Evolutionary conservation across 352 stramenopile species (phyloP), one percentile per base, ranked within the genome.

Genomic region (Phytophthora citrophthora): DNA sequence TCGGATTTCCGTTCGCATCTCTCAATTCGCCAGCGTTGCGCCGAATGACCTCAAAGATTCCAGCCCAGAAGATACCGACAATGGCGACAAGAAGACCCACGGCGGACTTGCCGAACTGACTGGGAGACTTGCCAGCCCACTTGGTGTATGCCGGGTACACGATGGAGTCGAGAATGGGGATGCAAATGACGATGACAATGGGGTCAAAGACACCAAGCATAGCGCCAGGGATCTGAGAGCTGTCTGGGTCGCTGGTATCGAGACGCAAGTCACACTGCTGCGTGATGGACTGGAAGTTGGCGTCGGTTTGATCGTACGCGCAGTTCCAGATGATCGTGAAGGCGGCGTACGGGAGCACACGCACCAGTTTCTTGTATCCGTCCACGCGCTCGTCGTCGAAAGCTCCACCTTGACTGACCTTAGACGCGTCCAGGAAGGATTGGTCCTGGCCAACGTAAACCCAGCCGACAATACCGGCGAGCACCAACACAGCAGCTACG

Each of bases 301-400:
- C 82, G 41, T 88, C 76, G 0, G 69, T 82, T 61, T 91, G 82
- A 63, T 91, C 79, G 55, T 91, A 87, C 5, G 70, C 74, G 18
- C 72, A 83, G 4, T 86, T 47, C 82, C 82, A 90, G 18, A 88
- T 81, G 41, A 88, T 84, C 1, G 69, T 88, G 61, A 86, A 86
- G 0, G 76, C 63, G 8, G 77, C 62, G 52, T 81, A 86, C 13
- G 80, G 80, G 0, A 89, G 53, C 8, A 86, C 67, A 13, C 77
- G 75, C 5, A 89, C 64, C 1, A 87, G 64, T 4, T 74, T 65
- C 66, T 82, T 81, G 61, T 86, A 74, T 10, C 69, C 80, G 5
- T 83, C 74, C 0, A 89, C 70, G 13, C 68, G 53, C 13, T 77
- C 43, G 27, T 83, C 70, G 31, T 83, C 73, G 12, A 79, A 86